These are phyloP conservation scores for Talaromyces sp. DNA, from an alignment of 2,329 filamentous ascomycete species.

Conservation along the genomic window DNA sequence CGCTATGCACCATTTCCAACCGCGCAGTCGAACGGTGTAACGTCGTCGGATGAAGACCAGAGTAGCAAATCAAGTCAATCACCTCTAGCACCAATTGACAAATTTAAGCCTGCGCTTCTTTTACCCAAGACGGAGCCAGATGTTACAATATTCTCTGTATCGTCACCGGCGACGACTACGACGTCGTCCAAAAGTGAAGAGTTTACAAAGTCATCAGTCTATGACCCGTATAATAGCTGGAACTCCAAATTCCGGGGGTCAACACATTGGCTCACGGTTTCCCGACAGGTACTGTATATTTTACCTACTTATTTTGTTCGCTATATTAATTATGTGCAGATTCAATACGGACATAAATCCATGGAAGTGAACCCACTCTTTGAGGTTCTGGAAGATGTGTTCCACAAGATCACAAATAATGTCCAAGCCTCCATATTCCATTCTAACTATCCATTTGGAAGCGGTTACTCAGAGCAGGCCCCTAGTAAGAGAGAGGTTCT, in stretches of 20 bases:
- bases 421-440: constrained; percentile 11
- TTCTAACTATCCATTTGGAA: constrained; percentile 18
- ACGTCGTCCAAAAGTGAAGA: constrained; percentile 9
- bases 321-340: background rate
- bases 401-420: constrained; percentile 10
- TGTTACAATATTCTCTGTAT: background rate
- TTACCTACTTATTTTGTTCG: background rate
- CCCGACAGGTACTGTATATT: background rate
- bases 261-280: constrained; percentile 16
- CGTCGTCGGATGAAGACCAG: constrained; percentile 14
- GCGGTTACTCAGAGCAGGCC: constrained; percentile 10
- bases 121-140: constrained; percentile 10
- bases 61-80: background rate
- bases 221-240: constrained; percentile 11
- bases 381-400: background rate
- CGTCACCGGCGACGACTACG: constrained; percentile 4
- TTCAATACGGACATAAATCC: constrained; percentile 7
- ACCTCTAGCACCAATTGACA: background rate
- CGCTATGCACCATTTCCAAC: constrained; percentile 14
- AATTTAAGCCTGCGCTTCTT: background rate
- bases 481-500: constrained; percentile 15
- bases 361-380: background rate
- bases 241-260: constrained; percentile 17
- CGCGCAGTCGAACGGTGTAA: background rate
- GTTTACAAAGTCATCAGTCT: background rate